A percentile compares a stretch with the other conserved stretches of the same genome.
phyloP scores from a whole-genome alignment of 768 basidiomycete genomes.

The Termitomyces sp. region DNA sequence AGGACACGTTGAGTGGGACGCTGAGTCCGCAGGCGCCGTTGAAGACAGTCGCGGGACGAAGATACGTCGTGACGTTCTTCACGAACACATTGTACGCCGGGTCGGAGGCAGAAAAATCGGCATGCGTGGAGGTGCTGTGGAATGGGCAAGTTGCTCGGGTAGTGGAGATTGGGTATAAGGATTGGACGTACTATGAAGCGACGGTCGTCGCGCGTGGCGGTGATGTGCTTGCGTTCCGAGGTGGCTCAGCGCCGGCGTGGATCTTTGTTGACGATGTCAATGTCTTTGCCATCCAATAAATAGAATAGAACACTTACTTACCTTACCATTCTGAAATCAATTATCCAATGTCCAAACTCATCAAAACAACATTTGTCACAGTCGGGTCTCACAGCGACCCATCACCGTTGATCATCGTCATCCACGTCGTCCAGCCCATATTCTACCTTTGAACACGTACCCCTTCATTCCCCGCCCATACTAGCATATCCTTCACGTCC shows the following conservation, averaged over 20 bases:
- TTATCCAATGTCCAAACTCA: too few species aligned
- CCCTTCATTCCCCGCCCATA: not conserved
- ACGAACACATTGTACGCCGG: conserved; percentile 33
- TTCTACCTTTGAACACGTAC: not conserved
- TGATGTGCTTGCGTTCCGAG: conserved; percentile 22
- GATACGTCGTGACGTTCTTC: conserved; percentile 38
- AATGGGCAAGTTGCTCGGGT: conserved; percentile 29
- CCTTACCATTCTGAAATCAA: too few species aligned
- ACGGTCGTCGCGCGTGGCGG: conserved; percentile 22
- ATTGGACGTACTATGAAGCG: conserved; percentile 32
- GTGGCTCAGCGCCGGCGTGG: conserved; percentile 42
- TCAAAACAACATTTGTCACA: too few species aligned
- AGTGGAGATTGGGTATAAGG: conserved; percentile 28
- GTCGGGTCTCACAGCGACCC: not conserved
- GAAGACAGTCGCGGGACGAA: conserved; percentile 27
- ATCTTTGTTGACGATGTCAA: conserved; percentile 41
- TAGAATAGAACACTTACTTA: too few species aligned
- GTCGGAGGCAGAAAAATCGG: conserved; percentile 21
- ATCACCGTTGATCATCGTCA: not conserved
- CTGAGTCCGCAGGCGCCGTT: conserved; percentile 27
- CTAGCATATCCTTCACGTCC: not conserved
- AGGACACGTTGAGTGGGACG: conserved; percentile 32
- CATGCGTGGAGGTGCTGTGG: conserved; percentile 38
- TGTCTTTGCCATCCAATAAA: conserved; percentile 14
- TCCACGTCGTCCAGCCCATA: not conserved